Evolutionary conservation across 1,284 basidiomycete species (phyloP), one percentile per base, ranked within the genome.

Genomic region (Marasmius sp.): DNA sequence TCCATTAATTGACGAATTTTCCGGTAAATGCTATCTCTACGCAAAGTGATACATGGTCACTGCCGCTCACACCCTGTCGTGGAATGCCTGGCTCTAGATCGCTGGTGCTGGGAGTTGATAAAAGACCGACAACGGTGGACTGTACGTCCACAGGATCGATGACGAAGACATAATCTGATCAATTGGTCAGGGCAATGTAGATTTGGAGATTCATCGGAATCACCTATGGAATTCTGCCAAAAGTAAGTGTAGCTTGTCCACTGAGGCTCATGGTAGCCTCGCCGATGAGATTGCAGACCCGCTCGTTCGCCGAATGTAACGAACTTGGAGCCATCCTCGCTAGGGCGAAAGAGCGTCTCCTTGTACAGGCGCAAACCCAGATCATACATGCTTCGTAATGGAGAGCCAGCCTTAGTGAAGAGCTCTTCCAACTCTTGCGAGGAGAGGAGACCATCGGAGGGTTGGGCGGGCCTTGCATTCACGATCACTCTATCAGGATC

Each of bases 1-100:
- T 41, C 53, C 58, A 45, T 54, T 39, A 64, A 64, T 61, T 60
- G 59, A 34, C 64, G 61, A 70, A 78, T 77, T 75, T 55, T 70
- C 61, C 53, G 14, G 22, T 49, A 36, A 63, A 63, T 9, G 47
- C 43, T 39, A 80, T 76, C 70, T 89, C 84, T 6, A 81, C 83
- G 48, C 85, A 87, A 10, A 97, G 81, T 1, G 91, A 89, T 62
- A 95, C 80, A 71, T 98, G 95, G 74, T 98, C 95, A 68, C 92
- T 94, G 10, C 92, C 92, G 66, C 89, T 92, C 33, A 95, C 81
- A 16, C 85, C 87, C 66, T 85, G 85, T 68, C 86, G 81, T n/a
- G 95, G 95, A 49, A 98, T 75, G 8, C 95, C 95, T 9, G 82
- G 81, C 7, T 81, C 81, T 9, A 97, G 80, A 56, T 88, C 83